Conservation (phyloP, 768 basidiomycete genomes). For the Termitomyces sp. region DNA sequence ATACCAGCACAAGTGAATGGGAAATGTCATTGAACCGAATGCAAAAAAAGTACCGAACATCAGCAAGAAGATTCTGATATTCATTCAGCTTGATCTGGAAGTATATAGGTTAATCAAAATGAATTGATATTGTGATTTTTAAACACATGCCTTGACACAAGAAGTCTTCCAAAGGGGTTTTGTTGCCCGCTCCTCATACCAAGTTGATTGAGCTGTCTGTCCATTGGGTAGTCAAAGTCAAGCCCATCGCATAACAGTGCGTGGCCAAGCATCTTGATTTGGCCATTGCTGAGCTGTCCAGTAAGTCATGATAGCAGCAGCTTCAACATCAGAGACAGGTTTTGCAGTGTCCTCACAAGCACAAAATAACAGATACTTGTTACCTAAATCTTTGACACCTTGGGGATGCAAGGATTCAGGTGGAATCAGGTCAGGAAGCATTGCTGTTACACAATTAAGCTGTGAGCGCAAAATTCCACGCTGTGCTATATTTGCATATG, state of each 20-base stretch:
- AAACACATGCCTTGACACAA: no score
- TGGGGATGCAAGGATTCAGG: neutral
- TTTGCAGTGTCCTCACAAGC: constrained; percentile 3
- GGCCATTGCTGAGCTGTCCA: constrained; percentile 12
- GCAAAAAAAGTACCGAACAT: no score
- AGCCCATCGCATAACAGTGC: neutral
- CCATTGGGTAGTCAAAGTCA: neutral
- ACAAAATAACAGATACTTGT: constrained; percentile 19
- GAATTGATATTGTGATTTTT: no score
- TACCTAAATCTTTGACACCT: constrained; percentile 7
- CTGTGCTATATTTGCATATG: neutral
- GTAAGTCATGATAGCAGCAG: neutral
- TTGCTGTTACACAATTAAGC: neutral
- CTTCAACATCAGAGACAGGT: constrained; percentile 20
- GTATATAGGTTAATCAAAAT: no score
- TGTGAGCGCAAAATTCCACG: neutral
- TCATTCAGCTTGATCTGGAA: no score
- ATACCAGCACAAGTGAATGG: no score
- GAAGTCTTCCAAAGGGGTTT: no score
- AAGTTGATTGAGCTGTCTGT: neutral
- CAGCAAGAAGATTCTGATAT: no score
- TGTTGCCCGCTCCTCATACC: neutral
- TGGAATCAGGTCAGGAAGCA: constrained; percentile 20
- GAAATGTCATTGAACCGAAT: no score
- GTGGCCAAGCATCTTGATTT: constrained; percentile 14